Base-by-base conservation (phyloP, 805 yeast genomes). In the Wickerhamomyces queroliae region DNA sequence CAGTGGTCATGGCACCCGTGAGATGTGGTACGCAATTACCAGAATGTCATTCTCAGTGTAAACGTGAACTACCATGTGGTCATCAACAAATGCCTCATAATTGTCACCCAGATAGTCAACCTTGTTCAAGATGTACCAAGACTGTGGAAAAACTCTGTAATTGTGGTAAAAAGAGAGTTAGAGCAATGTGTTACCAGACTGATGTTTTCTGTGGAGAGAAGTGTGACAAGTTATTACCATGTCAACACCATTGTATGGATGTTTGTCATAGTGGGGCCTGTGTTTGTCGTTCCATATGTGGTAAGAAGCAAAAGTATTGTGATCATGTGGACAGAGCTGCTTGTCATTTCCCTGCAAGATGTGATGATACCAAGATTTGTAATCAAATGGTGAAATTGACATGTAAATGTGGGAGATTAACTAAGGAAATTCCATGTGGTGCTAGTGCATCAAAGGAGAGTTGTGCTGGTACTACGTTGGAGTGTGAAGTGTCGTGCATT, bases 111-210 rank as follows among this genome's bases (percentile, higher is more conserved):
- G 79, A 76, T 44, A 67, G 67, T 32, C 67, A 63, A 7, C 52
- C 61, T 3, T 89, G 97, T 59, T 95, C 95, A 0, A 78, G 77
- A 44, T 89, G 96, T 60, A 84, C 95, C 0, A 66, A 64, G 21
- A 51, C 76, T 7, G 80, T 80, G 2, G 63, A 67, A 22, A 79
- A 75, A 47, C 47, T 45, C 18, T 84, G 95, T 56, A 69, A 71
- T 47, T 84, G 93, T 66, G 85, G 84, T 3, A 65, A 70, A 45
- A 49, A 55, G 10, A 60, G 62, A 5, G 69, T 86, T 9, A 70
- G 76, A 25, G 82, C 83, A 15, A 75, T 83, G 20, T 74, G 97
- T 62, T 81, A 80, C 36, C 86, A 81, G 45, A 67, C 68, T 3
- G 68, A 66, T 22, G 88, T 82, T 0, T 77, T 86, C 3, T 89